These are phyloP conservation scores for Talaromyces stipitatus DNA, from an alignment of 495 filamentous ascomycete species.

Conservation along the genomic window DNA sequence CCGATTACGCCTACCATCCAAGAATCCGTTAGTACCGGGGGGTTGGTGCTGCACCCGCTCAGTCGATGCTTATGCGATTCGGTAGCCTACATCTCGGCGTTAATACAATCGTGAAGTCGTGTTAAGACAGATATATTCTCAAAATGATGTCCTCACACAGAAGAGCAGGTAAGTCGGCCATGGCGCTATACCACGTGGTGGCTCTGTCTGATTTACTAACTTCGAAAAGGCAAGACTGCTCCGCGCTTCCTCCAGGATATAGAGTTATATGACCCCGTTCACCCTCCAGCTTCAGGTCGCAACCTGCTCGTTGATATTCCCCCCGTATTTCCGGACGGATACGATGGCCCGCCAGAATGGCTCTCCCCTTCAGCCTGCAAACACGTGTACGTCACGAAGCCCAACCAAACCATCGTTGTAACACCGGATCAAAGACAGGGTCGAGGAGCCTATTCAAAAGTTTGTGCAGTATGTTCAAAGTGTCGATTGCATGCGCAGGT, in stretches of 20 bases:
- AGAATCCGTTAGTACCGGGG: background rate
- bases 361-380: conserved; percentile 41
- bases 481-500: conserved; percentile 51
- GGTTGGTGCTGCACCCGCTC: background rate
- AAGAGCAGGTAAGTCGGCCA: conserved; percentile 1
- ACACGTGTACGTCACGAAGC: conserved; percentile 49
- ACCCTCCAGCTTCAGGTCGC: conserved; percentile 34
- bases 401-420: conserved; percentile 41
- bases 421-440: conserved; percentile 7
- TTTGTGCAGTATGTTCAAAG: conserved; percentile 47
- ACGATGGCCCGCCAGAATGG: conserved; percentile 20
- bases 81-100: background rate
- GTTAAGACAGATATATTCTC: background rate
- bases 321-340: conserved; percentile 28
- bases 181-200: background rate
- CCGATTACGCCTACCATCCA: background rate
- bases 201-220: background rate
- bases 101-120: background rate
- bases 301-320: conserved; percentile 50
- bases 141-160: background rate
- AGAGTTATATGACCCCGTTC: conserved; percentile 45
- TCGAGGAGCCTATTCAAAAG: conserved; percentile 32
- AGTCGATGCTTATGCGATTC: background rate
- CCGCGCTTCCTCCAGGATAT: conserved; percentile 55
- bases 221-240: conserved; percentile 49